phyloP scores from a whole-genome alignment of 257 asterid genomes.

The Jasminum sambac region DNA sequence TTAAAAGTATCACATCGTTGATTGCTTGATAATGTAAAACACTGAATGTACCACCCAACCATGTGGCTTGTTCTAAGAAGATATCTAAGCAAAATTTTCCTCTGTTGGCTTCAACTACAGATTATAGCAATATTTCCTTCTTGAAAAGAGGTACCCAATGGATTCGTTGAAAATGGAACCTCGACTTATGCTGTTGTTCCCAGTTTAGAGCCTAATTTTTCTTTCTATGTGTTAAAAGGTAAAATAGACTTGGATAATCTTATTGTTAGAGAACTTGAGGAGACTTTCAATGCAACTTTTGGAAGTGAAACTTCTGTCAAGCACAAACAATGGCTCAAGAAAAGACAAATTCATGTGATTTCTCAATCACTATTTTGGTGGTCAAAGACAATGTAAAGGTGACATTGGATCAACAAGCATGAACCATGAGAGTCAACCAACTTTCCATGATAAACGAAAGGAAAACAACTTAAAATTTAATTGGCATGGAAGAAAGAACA shows the following conservation, averaged over 20 bases:
- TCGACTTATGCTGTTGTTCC: slow-evolving; percentile 40
- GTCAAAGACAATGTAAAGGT: slow-evolving; percentile 58
- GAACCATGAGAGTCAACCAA: slow-evolving; percentile 31
- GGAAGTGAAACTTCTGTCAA: slow-evolving; percentile 95
- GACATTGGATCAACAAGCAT: slow-evolving; percentile 43
- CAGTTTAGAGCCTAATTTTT: slow-evolving; percentile 68
- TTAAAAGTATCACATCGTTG: slow-evolving; percentile 31
- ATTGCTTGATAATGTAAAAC: slow-evolving; percentile 29
- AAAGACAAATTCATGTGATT: slow-evolving; percentile 86
- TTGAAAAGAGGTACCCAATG: slow-evolving; percentile 37
- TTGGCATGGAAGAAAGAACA: slow-evolving; percentile 52
- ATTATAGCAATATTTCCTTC: slow-evolving; percentile 31
- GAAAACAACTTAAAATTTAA: slow-evolving; percentile 33
- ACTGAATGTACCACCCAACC: slow-evolving; percentile 30
- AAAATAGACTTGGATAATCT: slow-evolving; percentile 74
- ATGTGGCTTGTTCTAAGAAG: slow-evolving; percentile 33
- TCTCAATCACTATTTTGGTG: slow-evolving; percentile 63
- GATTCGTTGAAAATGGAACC: slow-evolving; percentile 35
- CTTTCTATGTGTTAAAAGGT: slow-evolving; percentile 79
- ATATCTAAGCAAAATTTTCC: slow-evolving; percentile 40
- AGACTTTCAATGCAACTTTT: slow-evolving; percentile 86
- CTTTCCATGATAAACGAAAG: slow-evolving; percentile 32
- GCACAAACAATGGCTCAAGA: slow-evolving; percentile 93
- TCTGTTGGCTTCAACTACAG: slow-evolving; percentile 28
- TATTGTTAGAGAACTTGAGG: slow-evolving; percentile 86